A percentile compares a stretch with the other conserved stretches of the same genome.
phyloP scores from a whole-genome alignment of 2,329 filamentous ascomycete genomes.

The Colletotrichum tropicicola region DNA sequence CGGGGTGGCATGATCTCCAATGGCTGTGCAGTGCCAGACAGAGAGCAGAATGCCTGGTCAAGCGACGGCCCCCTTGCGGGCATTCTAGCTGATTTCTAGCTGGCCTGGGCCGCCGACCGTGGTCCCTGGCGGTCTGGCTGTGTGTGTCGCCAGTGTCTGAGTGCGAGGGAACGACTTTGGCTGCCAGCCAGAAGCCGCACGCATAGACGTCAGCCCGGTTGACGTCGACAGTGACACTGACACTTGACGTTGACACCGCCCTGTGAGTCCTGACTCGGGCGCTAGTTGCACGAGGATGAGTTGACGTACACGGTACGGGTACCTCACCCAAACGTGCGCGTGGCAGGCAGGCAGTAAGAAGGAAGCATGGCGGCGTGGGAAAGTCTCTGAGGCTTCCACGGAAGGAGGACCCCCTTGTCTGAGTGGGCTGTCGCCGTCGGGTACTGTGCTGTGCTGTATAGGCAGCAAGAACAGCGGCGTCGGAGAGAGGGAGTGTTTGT shows the following conservation, averaged over 20 bases:
- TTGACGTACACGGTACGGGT: slow-evolving; percentile 14
- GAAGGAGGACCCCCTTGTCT: not conserved
- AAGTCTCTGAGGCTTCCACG: slow-evolving; percentile 1
- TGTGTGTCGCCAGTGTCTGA: not conserved
- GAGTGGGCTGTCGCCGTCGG: not conserved
- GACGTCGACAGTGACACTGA: not conserved
- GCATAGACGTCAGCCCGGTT: not conserved
- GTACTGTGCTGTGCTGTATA: not conserved
- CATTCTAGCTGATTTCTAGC: not conserved
- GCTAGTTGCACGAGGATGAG: slow-evolving; percentile 11
- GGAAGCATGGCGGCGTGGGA: slow-evolving; percentile 10
- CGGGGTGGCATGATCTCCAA: slow-evolving; percentile 20
- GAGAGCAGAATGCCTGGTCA: not conserved
- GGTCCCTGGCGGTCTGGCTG: not conserved
- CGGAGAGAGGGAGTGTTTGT: not conserved
- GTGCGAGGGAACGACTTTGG: not conserved
- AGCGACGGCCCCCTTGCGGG: not conserved
- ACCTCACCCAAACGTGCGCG: slow-evolving; percentile 7
- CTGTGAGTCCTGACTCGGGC: not conserved
- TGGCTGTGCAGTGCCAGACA: slow-evolving; percentile 11
- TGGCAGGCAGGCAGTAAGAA: slow-evolving; percentile 3
- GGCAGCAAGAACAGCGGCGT: not conserved
- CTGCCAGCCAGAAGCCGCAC: not conserved
- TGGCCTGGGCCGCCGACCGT: not conserved
- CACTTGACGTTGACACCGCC: slow-evolving; percentile 6